A percentile compares a stretch with the other conserved stretches of the same genome.
Conservation (phyloP, 768 basidiomycete species). For the Agrocybe praecox region DNA sequence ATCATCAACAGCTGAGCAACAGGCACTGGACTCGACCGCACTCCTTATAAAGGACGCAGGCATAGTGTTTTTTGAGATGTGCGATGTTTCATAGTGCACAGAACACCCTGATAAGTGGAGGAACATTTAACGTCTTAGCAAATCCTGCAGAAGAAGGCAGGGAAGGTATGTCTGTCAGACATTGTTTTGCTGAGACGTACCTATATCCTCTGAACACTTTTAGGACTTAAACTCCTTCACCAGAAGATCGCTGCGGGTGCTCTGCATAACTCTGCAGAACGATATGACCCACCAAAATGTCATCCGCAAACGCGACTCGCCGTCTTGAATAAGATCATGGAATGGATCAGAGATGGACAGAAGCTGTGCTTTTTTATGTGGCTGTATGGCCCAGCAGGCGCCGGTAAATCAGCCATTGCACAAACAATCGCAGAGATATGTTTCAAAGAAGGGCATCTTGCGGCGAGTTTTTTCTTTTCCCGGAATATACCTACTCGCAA, state of each 20-base stretch:
- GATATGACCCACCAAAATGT: conserved; percentile 16
- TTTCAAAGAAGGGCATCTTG: not conserved
- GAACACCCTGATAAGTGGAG: conserved; percentile 4
- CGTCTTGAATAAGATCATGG: conserved; percentile 10
- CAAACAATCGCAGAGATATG: conserved; percentile 19
- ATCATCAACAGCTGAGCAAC: not conserved
- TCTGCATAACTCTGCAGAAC: conserved; percentile 15
- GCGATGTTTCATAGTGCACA: conserved; percentile 3
- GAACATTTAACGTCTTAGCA: conserved; percentile 1
- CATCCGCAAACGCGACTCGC: conserved; percentile 10
- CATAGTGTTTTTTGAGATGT: not conserved
- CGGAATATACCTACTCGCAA: conserved; percentile 2
- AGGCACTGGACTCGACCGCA: not conserved
- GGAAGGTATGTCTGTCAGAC: not conserved
- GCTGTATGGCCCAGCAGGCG: conserved; percentile 20
- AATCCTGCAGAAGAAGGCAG: not conserved
- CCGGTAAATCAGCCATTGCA: conserved; percentile 22
- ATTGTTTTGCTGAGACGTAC: not conserved
- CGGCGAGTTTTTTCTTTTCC: conserved; percentile 23
- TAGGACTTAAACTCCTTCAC: not conserved
- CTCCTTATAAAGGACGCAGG: not conserved
- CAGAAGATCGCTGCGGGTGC: conserved; percentile 10
- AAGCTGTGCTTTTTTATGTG: conserved; percentile 12
- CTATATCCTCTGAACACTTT: not conserved
- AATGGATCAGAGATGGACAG: conserved; percentile 6